Base-by-base conservation (phyloP, 2,329 filamentous ascomycete genomes). In the Parastagonospora avenae region DNA sequence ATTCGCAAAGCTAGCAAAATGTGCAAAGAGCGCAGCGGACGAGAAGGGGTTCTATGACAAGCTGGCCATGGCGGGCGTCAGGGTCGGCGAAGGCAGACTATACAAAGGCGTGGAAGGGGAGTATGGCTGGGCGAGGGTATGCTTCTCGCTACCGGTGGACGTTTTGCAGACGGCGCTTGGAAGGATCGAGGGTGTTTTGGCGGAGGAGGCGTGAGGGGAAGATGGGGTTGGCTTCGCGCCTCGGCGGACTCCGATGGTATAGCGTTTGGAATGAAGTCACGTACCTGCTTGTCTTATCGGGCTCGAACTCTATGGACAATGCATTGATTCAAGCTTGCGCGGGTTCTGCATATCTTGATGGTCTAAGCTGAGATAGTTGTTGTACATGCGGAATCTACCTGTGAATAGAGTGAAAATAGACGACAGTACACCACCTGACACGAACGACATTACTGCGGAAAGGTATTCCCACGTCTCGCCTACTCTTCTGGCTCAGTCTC, bases 111-210 rank as follows among this genome's bases (percentile, higher is more conserved):
- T 66, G 1, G 62, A 70, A 27, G 54, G 45, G n/a, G 60, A 68
- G 35, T 63, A 48, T 56, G 68, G 68, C 2, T 71, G 68, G 68
- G 59, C 56, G 11, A 57, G 68, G 38, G 51, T 71, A 29, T 46
- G 60, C 15, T 68, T 71, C 33, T 58, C 58, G 2, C 37, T 67
- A 8, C 33, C 36, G 0, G 16, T 19, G n/a, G 47, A 59, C 11
- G 50, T 44, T 9, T 61, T 70, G 67, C 38, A 38, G 30, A 42
- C 32, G 15, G 63, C 52, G 4, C 9, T 67, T 12, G 47, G 36
- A 40, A 53, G 50, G 27, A 50, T 70, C 28, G 47, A 44, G 12
- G 42, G 28, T 2, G 64, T 66, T 48, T 40, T 55, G 10, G 41
- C n/a, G 7, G 45, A 27, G 36, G 27, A 27, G 32, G 4, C 33